Percentiles rank a stretch among this genome's conserved stretches.
These are phyloP conservation scores for Arthromyces matolae DNA, from an alignment of 768 basidiomycete species.

Conservation along the genomic window DNA sequence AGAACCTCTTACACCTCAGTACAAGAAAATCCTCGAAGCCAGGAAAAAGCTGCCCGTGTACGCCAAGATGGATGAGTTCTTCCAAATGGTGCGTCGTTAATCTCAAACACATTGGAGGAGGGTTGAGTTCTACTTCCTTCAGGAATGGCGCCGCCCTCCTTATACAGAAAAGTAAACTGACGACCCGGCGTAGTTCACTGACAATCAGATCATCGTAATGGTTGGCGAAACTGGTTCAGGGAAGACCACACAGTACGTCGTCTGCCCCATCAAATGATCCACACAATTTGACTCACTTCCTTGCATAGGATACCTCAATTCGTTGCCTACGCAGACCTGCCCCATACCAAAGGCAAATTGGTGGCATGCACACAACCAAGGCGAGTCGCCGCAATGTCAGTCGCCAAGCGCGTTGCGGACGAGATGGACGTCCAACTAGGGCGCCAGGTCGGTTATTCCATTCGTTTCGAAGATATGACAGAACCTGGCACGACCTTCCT, in stretches of 20 bases:
- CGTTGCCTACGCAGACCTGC: conserved; percentile 89
- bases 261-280: not conserved
- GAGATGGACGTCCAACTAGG: conserved; percentile 98
- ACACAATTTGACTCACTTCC: conserved; percentile 13
- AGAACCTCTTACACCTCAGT: conserved; percentile 67
- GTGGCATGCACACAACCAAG: conserved; percentile 97
- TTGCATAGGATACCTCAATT: conserved; percentile 87
- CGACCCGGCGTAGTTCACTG: conserved; percentile 48
- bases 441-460: conserved; percentile 94
- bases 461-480: conserved; percentile 98
- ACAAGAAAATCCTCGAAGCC: conserved; percentile 79
- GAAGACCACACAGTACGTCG: conserved; percentile 88
- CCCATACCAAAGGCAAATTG: conserved; percentile 84
- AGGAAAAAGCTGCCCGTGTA: conserved; percentile 91
- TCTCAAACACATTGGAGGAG: conserved; percentile 31
- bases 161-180: conserved; percentile 24
- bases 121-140: conserved; percentile 42
- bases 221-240: conserved; percentile 95
- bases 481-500: conserved; percentile 87
- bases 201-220: conserved; percentile 86
- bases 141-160: conserved; percentile 35
- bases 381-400: conserved; percentile 96
- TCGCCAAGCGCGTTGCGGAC: conserved; percentile 97
- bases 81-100: conserved; percentile 66
- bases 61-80: conserved; percentile 90